phyloP scores from a whole-genome alignment of 1,139 yeast species.

The Lodderomyces metapsilosis region DNA sequence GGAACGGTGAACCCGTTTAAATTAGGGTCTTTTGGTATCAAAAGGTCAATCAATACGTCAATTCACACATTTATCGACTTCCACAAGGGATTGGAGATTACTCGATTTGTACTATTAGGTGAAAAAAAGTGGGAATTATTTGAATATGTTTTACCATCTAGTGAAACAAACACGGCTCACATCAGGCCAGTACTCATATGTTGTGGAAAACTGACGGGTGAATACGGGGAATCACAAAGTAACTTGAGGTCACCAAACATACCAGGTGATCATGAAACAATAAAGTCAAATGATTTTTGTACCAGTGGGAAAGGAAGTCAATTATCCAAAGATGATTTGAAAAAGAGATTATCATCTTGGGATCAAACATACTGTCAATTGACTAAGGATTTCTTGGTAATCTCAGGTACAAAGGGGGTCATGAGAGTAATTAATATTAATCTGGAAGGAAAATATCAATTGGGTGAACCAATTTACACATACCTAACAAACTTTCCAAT shows the following conservation, averaged over 20 bases:
- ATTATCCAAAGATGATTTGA: conserved; percentile 20
- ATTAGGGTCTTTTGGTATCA: conserved; percentile 27
- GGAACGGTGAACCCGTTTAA: conserved; percentile 32
- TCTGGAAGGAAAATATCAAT: conserved; percentile 16
- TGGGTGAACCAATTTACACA: conserved; percentile 68
- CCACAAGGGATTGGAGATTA: conserved; percentile 44
- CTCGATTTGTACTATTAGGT: conserved; percentile 61
- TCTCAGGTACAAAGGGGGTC: conserved; percentile 74
- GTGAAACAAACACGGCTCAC: conserved; percentile 13
- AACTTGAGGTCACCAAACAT: conserved; percentile 19
- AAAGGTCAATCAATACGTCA: conserved; percentile 57
- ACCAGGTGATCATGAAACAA: conserved; percentile 19
- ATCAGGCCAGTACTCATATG: conserved; percentile 57
- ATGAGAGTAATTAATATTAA: conserved; percentile 60
- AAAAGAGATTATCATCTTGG: conserved; percentile 47
- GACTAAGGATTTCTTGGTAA: conserved; percentile 57
- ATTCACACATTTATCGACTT: conserved; percentile 48
- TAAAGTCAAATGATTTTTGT: conserved; percentile 36
- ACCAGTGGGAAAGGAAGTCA: not conserved
- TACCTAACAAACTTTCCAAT: conserved; percentile 74
- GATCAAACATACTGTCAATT: conserved; percentile 66
- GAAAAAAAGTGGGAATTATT: conserved; percentile 75
- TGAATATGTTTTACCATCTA: conserved; percentile 31
- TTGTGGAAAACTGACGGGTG: conserved; percentile 69
- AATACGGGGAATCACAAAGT: conserved; percentile 53